phyloP scores from a whole-genome alignment of 202 grass and related monocot species.

The Panicum hallii region DNA sequence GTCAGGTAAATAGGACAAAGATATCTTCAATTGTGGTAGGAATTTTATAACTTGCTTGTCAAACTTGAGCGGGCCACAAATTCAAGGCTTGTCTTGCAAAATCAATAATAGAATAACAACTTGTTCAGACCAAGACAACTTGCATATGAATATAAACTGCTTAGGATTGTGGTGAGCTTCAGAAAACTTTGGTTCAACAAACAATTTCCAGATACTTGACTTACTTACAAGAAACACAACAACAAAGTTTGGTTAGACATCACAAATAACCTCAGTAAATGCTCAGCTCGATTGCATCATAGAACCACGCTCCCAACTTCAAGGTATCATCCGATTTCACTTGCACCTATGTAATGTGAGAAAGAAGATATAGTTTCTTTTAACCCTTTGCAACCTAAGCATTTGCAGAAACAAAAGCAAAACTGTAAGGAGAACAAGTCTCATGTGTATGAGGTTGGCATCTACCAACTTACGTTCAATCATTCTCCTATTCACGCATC shows the following conservation, averaged over 20 bases:
- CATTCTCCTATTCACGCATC: background rate
- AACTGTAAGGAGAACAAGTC: background rate
- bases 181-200: background rate
- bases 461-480: background rate
- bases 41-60: background rate
- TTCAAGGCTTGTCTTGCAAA: background rate
- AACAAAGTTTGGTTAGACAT: background rate
- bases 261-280: background rate
- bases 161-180: background rate
- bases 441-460: background rate
- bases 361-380: conserved; percentile 5
- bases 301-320: background rate
- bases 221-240: background rate
- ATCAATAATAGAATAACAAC: background rate
- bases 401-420: background rate
- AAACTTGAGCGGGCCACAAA: background rate
- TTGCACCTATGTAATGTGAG: background rate
- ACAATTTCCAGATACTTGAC: background rate
- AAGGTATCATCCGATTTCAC: conserved; percentile 2
- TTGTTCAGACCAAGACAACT: background rate
- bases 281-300: background rate
- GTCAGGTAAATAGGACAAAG: background rate
- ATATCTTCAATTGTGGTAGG: background rate
- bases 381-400: background rate
- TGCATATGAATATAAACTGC: background rate